Base-by-base conservation (phyloP, 305 asterid genomes). In the Fraxinus velutina region DNA sequence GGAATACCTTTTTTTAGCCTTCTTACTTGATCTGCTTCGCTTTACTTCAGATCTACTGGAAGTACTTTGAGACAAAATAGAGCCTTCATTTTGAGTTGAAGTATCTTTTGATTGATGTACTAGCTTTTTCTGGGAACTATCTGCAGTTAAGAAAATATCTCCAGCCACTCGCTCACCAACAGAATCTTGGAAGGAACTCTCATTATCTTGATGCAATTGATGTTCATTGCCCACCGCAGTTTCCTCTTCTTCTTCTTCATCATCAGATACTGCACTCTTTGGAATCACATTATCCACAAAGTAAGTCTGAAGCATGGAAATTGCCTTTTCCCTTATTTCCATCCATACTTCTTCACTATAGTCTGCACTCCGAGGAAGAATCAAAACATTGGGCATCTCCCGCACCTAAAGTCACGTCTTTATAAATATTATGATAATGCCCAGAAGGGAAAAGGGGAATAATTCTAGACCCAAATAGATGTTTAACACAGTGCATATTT, bases 291-390 rank as follows among this genome's bases (percentile, higher is more conserved):
- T 91, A 80, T 93, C 97, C 86, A 88, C 82, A 87, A 96, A 92
- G 90, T 91, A 93, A 13, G 90, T 85, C 74, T 96, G 98, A 80
- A 94, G 87, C 78, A 93, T 90, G 78, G 95, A 89, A 83, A 93
- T 85, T 39, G 97, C 87, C 82, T 94, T 96, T 88, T 96, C 98
- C 88, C 98, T 91, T 79, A 96, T 96, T 90, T 96, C 99, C 92
- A 92, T 90, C 99, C 98, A 96, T 62, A 93, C 99, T 91, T 96
- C 99, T 91, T 96, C 99, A 90, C 99, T 96, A 80, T 93, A 96
- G 89, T 96, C 99, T 29, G 99, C 99, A 88, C 98, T 94, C 33
- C 93, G 93, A 24, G 99, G 99, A 88, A 96, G 99, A 83, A 96
- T 90, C 89, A 96, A 90, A 76, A 94, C 99, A 88, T 96, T 96